Percentiles rank a stretch among this genome's conserved stretches.
phyloP scores from a whole-genome alignment of 305 asterid species.

The Fraxinus velutina region DNA sequence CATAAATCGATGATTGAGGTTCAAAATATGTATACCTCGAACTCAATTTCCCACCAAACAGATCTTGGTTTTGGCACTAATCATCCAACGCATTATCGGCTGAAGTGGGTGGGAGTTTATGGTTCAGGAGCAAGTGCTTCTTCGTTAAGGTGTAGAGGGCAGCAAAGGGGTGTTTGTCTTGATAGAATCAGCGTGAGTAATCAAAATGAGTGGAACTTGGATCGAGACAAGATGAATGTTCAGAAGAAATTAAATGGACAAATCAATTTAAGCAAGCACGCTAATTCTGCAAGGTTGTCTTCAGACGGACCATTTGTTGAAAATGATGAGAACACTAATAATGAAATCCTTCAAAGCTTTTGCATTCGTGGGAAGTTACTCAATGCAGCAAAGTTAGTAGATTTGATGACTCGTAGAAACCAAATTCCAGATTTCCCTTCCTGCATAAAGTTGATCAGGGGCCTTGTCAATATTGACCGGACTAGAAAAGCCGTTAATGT shows the following conservation, averaged over 20 bases:
- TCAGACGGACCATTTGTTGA: slow-evolving; percentile 48
- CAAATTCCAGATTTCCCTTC: slow-evolving; percentile 71
- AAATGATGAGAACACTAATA: slow-evolving; percentile 70
- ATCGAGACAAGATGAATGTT: slow-evolving; percentile 20
- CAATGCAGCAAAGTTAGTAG: slow-evolving; percentile 59
- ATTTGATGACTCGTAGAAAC: slow-evolving; percentile 67
- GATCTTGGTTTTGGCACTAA: slow-evolving; percentile 28
- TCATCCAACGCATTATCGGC: slow-evolving; percentile 19
- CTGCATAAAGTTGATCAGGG: slow-evolving; percentile 75
- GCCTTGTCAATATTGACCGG: slow-evolving; percentile 53
- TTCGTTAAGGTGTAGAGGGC: slow-evolving; percentile 33
- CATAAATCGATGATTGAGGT: slow-evolving; percentile 42
- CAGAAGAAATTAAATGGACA: slow-evolving; percentile 20
- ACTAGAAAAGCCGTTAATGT: slow-evolving; percentile 55
- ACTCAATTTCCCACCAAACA: slow-evolving; percentile 33
- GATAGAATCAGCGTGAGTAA: slow-evolving; percentile 34
- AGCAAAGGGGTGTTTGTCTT: slow-evolving; percentile 34
- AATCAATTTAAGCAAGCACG: slow-evolving; percentile 31
- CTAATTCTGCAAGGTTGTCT: slow-evolving; percentile 33
- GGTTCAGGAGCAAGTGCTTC: slow-evolving; percentile 31
- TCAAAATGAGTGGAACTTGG: slow-evolving; percentile 30
- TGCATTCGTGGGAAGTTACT: slow-evolving; percentile 58
- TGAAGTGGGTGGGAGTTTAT: slow-evolving; percentile 23
- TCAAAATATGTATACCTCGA: slow-evolving; percentile 27
- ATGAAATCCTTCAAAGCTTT: slow-evolving; percentile 57